A percentile compares a stretch with the other conserved stretches of the same genome.
Evolutionary conservation across 179 eudicot species (phyloP).

Genomic region (Patellifolia procumbens): DNA sequence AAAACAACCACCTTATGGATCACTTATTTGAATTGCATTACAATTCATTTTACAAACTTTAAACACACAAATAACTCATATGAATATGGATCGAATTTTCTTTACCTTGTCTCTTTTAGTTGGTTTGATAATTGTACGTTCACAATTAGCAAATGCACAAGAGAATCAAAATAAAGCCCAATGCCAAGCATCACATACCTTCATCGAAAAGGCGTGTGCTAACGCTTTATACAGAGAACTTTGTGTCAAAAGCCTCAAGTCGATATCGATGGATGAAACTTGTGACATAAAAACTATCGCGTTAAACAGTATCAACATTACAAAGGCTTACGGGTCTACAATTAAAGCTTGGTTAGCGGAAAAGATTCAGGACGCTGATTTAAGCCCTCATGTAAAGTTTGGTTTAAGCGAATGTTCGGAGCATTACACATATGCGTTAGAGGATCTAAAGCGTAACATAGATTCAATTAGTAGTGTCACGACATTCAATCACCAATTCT

Average conservation of each 20-base stretch:
- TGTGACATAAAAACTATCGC: neutral
- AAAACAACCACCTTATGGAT: neutral
- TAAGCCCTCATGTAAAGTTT: neutral
- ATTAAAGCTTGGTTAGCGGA: neutral
- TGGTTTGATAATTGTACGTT: neutral
- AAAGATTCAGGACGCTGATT: neutral
- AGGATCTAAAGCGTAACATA: neutral
- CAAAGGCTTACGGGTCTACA: neutral
- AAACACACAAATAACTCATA: neutral
- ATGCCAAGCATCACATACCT: neutral
- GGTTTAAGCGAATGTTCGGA: neutral
- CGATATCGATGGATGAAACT: neutral
- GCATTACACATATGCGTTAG: neutral
- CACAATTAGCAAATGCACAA: neutral
- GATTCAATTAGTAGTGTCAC: neutral
- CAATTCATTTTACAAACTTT: neutral
- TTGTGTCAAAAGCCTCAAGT: neutral
- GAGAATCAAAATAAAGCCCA: neutral
- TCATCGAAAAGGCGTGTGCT: conserved; percentile 1
- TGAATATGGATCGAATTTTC: neutral
- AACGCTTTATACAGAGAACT: neutral
- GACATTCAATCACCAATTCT: neutral
- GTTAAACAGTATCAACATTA: neutral
- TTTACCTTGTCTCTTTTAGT: neutral
- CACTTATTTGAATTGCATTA: neutral